Evolutionary conservation across 768 basidiomycete genomes (phyloP).

Genomic region (Leucogyrophana mollusca): DNA sequence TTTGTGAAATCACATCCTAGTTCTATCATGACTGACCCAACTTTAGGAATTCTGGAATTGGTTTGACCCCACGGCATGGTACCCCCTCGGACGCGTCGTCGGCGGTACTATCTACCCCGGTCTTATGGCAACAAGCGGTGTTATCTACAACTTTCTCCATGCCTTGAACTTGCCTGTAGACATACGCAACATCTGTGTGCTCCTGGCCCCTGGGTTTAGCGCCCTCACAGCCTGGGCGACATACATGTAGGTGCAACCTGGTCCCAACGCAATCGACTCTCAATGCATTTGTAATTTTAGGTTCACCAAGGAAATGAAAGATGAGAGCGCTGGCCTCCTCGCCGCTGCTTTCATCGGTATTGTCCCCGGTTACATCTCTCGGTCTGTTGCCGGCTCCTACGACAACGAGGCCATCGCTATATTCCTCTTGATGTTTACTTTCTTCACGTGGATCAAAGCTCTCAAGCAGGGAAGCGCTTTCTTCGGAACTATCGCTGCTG

Average conservation of each 20-base stretch:
- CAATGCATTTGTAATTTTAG: constrained; percentile 36
- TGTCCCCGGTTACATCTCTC: constrained; percentile 96
- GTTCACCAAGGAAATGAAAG: constrained; percentile 97
- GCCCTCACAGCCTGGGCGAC: constrained; percentile 96
- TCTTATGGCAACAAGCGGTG: constrained; percentile 95
- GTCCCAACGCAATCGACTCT: neutral
- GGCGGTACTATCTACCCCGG: constrained; percentile 99
- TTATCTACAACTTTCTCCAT: constrained; percentile 92
- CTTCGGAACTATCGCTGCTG: constrained; percentile 84
- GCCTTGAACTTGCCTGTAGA: constrained; percentile 93
- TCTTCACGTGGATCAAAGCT: constrained; percentile 96
- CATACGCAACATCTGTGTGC: constrained; percentile 94
- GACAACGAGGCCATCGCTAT: constrained; percentile 99
- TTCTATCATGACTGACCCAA: constrained; percentile 5
- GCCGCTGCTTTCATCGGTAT: constrained; percentile 99
- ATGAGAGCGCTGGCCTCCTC: constrained; percentile 91
- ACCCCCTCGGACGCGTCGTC: constrained; percentile 96
- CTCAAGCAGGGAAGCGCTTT: constrained; percentile 92
- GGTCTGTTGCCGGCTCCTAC: constrained; percentile 98
- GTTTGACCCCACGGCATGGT: constrained; percentile 99
- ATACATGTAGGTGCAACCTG: constrained; percentile 66
- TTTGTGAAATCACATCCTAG: constrained; percentile 36
- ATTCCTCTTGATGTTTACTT: constrained; percentile 99
- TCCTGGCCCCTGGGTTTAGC: constrained; percentile 95
- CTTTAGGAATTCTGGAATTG: constrained; percentile 99